Base-by-base conservation (phyloP, 2,329 filamentous ascomycete species). In the Moelleriella libera region DNA sequence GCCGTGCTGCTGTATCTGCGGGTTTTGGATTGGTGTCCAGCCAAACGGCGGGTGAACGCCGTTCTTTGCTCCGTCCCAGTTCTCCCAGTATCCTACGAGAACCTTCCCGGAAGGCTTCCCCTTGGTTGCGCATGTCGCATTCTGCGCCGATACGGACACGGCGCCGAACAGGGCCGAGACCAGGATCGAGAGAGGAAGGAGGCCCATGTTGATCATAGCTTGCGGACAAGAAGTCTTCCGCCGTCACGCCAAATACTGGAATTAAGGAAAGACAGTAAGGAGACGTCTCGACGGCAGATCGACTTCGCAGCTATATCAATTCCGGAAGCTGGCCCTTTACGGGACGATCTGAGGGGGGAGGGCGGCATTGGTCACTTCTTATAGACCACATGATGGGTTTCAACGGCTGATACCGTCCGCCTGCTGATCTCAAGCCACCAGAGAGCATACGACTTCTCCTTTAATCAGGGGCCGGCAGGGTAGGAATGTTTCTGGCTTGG, bases 41-140 rank as follows among this genome's bases (percentile, higher is more conserved):
- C 62, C 62, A 46, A 63, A 58, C 3, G 46, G 47, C 7, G 62
- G 60, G 50, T 64, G 62, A 3, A 62, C 59, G 12, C 60, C 60
- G 47, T 60, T 63, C 29, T 45, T 50, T 11, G 61, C 42, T 32
- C 61, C 61, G 48, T 64, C 61, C 62, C 62, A 64, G 50, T 63
- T 64, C 53, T 64, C 61, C 61, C 61, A 63, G 48, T 64, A 64
- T 8, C 61, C 61, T 44, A 58, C 55, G 21, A 64, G 58, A 7
- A 64, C 60, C 45, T 62, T 62, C 34, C 62, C 62, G 1, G 50
- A 28, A 6, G 61, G 61, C 31, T 57, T 59, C 12, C 61, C 61
- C 45, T 60, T 64, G 3, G 59, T 60, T 9, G 50, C 54, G 44
- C 61, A 64, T 37, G 58, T 59, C 32, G 42, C n/a, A 28, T 48